phyloP scores from a whole-genome alignment of 169 alveolate genomes.

The Toxoplasma gondii region DNA sequence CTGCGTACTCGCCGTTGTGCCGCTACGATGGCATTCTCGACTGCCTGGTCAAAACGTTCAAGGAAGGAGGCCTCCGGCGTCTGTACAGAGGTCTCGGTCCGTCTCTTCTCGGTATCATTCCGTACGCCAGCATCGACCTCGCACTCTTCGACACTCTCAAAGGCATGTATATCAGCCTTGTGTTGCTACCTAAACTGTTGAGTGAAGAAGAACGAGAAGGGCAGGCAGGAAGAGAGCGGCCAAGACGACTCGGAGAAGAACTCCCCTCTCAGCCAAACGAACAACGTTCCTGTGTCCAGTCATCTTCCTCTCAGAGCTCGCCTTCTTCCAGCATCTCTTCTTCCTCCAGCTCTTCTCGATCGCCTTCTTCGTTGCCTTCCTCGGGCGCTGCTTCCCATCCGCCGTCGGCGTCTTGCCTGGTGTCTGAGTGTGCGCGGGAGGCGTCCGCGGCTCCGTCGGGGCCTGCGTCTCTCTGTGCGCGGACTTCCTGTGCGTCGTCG shows the following conservation, averaged over 20 bases:
- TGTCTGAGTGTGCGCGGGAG: too few relatives aligned
- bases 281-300: not conserved
- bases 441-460: too few relatives aligned
- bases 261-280: not conserved
- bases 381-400: not conserved
- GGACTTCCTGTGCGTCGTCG: constrained; percentile 21
- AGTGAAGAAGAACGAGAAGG: constrained; percentile 10
- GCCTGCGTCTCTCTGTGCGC: not conserved
- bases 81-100: constrained; percentile 72
- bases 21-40: constrained; percentile 66
- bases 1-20: constrained; percentile 69
- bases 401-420: too few relatives aligned
- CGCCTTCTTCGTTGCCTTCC: not conserved
- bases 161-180: constrained; percentile 29
- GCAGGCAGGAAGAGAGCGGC: not conserved
- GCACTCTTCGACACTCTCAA: constrained; percentile 71
- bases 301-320: not conserved
- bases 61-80: constrained; percentile 61
- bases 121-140: constrained; percentile 74
- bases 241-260: not conserved
- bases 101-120: constrained; percentile 71
- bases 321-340: not conserved
- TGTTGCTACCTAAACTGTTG: constrained; percentile 20
- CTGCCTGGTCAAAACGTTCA: constrained; percentile 59
- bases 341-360: not conserved